phyloP scores from a whole-genome alignment of 2,329 filamentous ascomycete genomes.

The Pseudogymnoascus sp. region DNA sequence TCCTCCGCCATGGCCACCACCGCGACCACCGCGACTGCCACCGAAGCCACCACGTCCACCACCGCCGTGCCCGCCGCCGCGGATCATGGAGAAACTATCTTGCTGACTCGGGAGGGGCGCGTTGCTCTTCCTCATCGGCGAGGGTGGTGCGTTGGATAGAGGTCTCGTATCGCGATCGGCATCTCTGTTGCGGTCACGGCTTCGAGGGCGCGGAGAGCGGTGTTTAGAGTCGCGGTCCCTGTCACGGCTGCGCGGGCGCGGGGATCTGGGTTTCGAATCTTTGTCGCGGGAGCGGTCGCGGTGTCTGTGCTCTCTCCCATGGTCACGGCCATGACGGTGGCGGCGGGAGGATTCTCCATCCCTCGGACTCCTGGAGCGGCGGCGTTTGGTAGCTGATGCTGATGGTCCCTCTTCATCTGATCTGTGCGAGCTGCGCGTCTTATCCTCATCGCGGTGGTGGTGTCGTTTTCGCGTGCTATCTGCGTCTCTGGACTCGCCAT shows the following conservation, averaged over 20 bases:
- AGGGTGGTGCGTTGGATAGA: conserved; percentile 18
- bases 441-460: not conserved
- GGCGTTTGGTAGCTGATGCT: conserved; percentile 19
- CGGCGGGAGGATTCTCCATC: conserved; percentile 16
- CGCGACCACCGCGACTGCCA: not conserved
- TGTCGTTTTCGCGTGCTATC: not conserved
- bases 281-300: not conserved
- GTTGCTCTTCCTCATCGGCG: conserved; percentile 21
- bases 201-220: conserved; percentile 20
- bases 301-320: not conserved
- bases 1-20: not conserved
- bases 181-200: not conserved
- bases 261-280: not conserved
- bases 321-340: not conserved
- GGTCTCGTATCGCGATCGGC: conserved; percentile 14
- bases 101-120: conserved; percentile 53
- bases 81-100: conserved; percentile 50
- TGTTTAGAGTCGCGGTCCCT: conserved; percentile 22
- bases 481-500: not conserved
- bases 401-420: not conserved
- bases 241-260: not conserved
- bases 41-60: not conserved
- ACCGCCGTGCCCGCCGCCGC: conserved; percentile 26
- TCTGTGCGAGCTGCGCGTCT: not conserved
- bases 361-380: conserved; percentile 25